Conservation (phyloP, 2,329 filamentous ascomycete species). For the Gremmenia infestans region DNA sequence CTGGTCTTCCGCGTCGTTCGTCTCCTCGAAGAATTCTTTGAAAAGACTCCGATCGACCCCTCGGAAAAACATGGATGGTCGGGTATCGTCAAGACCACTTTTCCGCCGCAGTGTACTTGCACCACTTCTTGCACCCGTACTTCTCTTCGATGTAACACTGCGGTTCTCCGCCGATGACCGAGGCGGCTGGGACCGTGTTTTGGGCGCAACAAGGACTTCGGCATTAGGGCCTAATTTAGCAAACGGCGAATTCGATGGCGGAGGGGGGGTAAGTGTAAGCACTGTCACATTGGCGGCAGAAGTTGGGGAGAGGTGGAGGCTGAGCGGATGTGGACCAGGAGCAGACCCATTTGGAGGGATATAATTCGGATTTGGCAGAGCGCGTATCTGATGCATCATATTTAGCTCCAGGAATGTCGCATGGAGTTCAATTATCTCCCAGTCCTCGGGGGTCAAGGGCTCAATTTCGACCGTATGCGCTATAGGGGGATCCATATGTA, state of each 20-base stretch:
- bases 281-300: slow-evolving; percentile 91
- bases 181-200: slow-evolving; percentile 68
- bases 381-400: slow-evolving; percentile 85
- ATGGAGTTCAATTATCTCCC: slow-evolving; percentile 98
- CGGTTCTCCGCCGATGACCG: slow-evolving; percentile 67
- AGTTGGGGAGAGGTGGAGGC: slow-evolving; percentile 88
- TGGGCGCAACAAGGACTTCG: slow-evolving; percentile 95
- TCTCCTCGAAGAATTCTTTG: slow-evolving; percentile 68
- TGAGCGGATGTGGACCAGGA: slow-evolving; percentile 69
- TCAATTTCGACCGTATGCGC: slow-evolving; percentile 97
- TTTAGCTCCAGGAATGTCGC: slow-evolving; percentile 94
- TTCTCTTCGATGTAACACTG: slow-evolving; percentile 76
- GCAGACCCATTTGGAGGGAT: slow-evolving; percentile 45
- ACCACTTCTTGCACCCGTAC: slow-evolving; percentile 66
- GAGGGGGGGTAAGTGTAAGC: slow-evolving; percentile 73
- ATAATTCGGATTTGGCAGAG: slow-evolving; percentile 79
- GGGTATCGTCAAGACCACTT: slow-evolving; percentile 60
- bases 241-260: slow-evolving; percentile 65
- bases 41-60: slow-evolving; percentile 68
- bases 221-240: slow-evolving; percentile 91
- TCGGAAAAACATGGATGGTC: slow-evolving; percentile 69
- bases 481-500: slow-evolving; percentile 86
- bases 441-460: slow-evolving; percentile 89
- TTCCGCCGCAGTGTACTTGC: slow-evolving; percentile 64
- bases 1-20: slow-evolving; percentile 48